Evolutionary conservation across 257 asterid species (phyloP).

Genomic region (Forsythia suspensa): DNA sequence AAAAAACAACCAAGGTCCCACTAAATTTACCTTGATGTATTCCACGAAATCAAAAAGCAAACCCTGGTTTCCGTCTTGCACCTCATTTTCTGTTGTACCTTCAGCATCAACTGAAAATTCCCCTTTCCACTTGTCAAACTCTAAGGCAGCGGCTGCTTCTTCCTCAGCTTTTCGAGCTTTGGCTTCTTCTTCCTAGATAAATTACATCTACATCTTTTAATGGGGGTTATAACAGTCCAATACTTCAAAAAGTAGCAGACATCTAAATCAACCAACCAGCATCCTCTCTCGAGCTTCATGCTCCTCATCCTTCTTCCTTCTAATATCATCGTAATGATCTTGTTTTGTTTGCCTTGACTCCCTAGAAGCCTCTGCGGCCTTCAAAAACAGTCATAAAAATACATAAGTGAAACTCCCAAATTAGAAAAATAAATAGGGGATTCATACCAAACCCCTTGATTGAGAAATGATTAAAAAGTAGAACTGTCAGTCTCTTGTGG

Average conservation of each 20-base stretch:
- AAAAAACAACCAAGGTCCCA: not conserved
- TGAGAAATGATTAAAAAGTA: not conserved
- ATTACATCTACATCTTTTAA: conserved; percentile 13
- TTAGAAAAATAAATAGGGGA: conserved; percentile 1
- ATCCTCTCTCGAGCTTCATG: conserved; percentile 87
- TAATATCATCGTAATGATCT: conserved; percentile 86
- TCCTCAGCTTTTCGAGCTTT: conserved; percentile 80
- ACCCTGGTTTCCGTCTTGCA: conserved; percentile 82
- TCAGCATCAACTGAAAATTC: conserved; percentile 95
- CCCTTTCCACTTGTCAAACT: conserved; percentile 96
- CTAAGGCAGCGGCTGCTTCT: conserved; percentile 89
- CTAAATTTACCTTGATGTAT: conserved; percentile 74
- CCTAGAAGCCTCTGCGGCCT: conserved; percentile 84
- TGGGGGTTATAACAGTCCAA: not conserved
- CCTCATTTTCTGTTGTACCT: conserved; percentile 86
- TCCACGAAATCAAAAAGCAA: conserved; percentile 86
- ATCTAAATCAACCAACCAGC: conserved; percentile 58
- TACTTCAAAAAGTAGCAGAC: not conserved
- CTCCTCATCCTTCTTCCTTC: conserved; percentile 96
- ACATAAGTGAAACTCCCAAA: conserved; percentile 1
- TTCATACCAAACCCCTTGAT: not conserved
- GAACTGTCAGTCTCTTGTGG: conserved; percentile 6
- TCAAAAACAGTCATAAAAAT: conserved; percentile 23
- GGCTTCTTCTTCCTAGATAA: conserved; percentile 93
- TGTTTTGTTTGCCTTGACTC: conserved; percentile 81